Percentiles rank a stretch among this genome's conserved stretches.
Evolutionary conservation across 495 filamentous ascomycete genomes (phyloP).

Genomic region (Margaritispora aquatica): DNA sequence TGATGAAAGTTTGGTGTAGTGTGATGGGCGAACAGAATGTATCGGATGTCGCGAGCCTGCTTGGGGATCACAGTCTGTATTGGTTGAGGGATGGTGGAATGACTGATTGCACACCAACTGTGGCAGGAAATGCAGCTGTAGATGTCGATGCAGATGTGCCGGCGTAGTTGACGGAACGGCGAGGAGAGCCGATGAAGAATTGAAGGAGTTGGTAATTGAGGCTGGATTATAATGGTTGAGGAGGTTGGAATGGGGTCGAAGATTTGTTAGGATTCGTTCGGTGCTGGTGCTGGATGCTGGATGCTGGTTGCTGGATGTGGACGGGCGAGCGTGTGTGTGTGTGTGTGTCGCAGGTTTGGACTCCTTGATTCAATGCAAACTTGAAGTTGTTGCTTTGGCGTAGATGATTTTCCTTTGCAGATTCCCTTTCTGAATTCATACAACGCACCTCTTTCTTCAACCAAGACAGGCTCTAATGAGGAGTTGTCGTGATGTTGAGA

Average conservation of each 20-base stretch:
- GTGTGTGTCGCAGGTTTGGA: neutral
- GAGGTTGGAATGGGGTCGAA: neutral
- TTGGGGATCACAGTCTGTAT: neutral
- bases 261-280: neutral
- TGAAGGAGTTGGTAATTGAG: neutral
- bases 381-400: neutral
- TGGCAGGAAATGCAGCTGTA: neutral
- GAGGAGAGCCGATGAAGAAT: neutral
- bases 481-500: neutral
- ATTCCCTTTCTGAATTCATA: neutral
- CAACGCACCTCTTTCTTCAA: no score
- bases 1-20: neutral
- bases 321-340: no score
- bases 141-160: neutral
- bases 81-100: neutral
- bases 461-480: neutral
- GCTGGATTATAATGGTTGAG: neutral
- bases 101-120: neutral
- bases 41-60: conserved; percentile 1
- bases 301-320: no score
- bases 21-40: neutral
- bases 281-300: no score
- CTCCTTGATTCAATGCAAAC: neutral
- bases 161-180: neutral
- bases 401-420: neutral